A percentile compares a stretch with the other conserved stretches of the same genome.
These are phyloP conservation scores for Avena eriantha DNA, from an alignment of 176 grass and related monocot genomes.

Conservation along the genomic window DNA sequence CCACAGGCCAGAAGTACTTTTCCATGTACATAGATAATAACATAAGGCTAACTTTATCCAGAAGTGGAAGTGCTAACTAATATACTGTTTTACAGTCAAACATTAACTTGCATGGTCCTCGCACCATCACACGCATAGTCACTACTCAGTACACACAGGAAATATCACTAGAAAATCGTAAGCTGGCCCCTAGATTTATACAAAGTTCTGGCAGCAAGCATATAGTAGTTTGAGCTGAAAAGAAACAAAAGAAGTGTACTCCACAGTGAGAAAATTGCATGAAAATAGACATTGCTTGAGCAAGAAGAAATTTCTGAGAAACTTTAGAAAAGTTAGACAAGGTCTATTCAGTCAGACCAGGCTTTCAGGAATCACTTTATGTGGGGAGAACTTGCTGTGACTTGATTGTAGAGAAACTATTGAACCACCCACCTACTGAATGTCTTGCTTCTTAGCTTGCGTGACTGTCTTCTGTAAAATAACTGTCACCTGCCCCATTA, in stretches of 20 bases:
- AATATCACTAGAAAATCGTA: neutral
- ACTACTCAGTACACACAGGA: neutral
- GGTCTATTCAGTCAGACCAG: constrained; percentile 39
- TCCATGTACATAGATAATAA: constrained; percentile 29
- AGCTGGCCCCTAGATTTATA: constrained; percentile 5
- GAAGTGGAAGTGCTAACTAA: constrained; percentile 7
- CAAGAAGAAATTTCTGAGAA: constrained; percentile 56
- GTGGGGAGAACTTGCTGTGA: constrained; percentile 35
- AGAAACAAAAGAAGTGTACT: constrained; percentile 10
- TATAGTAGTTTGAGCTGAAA: constrained; percentile 39
- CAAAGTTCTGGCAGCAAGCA: constrained; percentile 22
- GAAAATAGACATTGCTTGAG: constrained; percentile 23
- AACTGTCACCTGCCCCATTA: constrained; percentile 36
- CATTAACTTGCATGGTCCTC: constrained; percentile 27
- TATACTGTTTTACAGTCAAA: neutral
- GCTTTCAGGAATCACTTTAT: constrained; percentile 48
- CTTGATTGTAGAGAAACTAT: constrained; percentile 42
- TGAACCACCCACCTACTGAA: constrained; percentile 45
- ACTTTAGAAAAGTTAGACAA: constrained; percentile 54
- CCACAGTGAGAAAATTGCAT: constrained; percentile 19
- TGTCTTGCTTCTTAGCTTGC: constrained; percentile 53
- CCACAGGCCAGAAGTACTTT: neutral
- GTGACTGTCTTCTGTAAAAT: constrained; percentile 44
- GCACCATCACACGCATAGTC: neutral
- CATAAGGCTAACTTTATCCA: constrained; percentile 29